Evolutionary conservation across 306 rosid genomes (phyloP), one percentile per base, ranked within the genome.

Genomic region (Clitoria ternatea): DNA sequence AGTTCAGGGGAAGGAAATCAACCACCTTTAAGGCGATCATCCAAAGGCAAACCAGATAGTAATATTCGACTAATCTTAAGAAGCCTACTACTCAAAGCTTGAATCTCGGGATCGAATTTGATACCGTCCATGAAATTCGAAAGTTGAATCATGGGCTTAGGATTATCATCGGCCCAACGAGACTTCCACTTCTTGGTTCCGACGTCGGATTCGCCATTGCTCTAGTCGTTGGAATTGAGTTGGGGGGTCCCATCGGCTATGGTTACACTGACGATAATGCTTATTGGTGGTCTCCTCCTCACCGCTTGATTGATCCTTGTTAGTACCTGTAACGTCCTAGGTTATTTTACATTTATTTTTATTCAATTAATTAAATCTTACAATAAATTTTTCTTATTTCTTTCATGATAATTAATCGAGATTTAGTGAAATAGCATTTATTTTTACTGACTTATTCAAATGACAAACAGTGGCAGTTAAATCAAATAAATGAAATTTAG

Each of bases 191-290:
- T 94, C 82, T 83, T 75, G 11, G 92, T 27, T 3, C 95, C 94
- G 7, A 78, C 26, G 0, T 93, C 98, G 0, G 82, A 17, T 12
- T 86, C 99, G 2, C 77, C 83, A 0, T 87, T 88, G 5, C 70
- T 85, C 85, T 80, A 88, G 10, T 81, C 86, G 19, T 89, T 91
- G 5, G 89, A 74, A 19, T 94, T 97, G 0, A 96, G 99, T 61
- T 91, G 99, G 4, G n/a, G 99, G 99, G 12, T 94, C 99, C 99
- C 99, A 94, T 0, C 99, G 85, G 61, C 99, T 94, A 0, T 96
- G n/a, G n/a, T n/a, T n/a, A n/a, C n/a, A n/a, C n/a, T n/a, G 85
- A 0, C 96, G 90, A 4, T 92, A 86, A 0, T 96, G 90, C 40
- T 81, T 81, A 78, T 97, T 87, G 0, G 92, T 79, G 14, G 99